phyloP scores from a whole-genome alignment of 495 filamentous ascomycete genomes.

The Rostrohypoxylon terebratum region DNA sequence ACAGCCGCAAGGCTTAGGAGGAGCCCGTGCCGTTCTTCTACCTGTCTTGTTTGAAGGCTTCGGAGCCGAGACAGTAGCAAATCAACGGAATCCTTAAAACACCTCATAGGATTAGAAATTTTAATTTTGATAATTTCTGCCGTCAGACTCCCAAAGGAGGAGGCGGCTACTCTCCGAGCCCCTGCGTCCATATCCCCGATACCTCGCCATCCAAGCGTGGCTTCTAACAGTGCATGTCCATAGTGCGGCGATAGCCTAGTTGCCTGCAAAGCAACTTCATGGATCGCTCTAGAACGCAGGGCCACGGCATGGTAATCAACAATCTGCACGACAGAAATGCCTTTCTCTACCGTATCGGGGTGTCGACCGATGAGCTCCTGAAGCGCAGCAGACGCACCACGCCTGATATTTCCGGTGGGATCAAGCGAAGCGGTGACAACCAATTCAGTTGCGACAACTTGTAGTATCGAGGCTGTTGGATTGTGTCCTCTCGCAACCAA shows the following conservation, averaged over 20 bases:
- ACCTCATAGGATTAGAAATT: conserved; percentile 36
- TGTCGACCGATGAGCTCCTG: conserved; percentile 96
- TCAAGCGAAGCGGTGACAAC: conserved; percentile 87
- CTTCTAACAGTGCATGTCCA: conserved; percentile 74
- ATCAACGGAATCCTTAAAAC: conserved; percentile 46
- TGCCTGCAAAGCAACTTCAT: conserved; percentile 75
- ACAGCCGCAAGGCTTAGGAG: conserved; percentile 69
- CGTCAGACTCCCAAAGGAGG: conserved; percentile 72
- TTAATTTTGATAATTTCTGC: conserved; percentile 48
- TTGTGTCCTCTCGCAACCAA: conserved; percentile 45
- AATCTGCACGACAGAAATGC: conserved; percentile 85
- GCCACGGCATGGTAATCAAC: conserved; percentile 96
- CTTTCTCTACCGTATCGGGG: conserved; percentile 81
- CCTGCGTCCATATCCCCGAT: conserved; percentile 78
- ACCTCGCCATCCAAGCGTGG: conserved; percentile 88
- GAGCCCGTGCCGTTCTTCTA: conserved; percentile 76
- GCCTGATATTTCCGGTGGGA: conserved; percentile 89
- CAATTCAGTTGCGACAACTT: conserved; percentile 82
- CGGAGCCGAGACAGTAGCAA: conserved; percentile 59
- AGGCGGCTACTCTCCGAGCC: conserved; percentile 77
- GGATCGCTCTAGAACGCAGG: conserved; percentile 81
- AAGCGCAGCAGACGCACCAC: conserved; percentile 90
- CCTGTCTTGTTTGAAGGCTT: conserved; percentile 66
- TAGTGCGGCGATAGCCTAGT: conserved; percentile 74
- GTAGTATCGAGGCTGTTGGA: conserved; percentile 67